Percentiles rank a stretch among this genome's conserved stretches.
phyloP scores from a whole-genome alignment of 306 rosid genomes.

The Vachellia collinsii region DNA sequence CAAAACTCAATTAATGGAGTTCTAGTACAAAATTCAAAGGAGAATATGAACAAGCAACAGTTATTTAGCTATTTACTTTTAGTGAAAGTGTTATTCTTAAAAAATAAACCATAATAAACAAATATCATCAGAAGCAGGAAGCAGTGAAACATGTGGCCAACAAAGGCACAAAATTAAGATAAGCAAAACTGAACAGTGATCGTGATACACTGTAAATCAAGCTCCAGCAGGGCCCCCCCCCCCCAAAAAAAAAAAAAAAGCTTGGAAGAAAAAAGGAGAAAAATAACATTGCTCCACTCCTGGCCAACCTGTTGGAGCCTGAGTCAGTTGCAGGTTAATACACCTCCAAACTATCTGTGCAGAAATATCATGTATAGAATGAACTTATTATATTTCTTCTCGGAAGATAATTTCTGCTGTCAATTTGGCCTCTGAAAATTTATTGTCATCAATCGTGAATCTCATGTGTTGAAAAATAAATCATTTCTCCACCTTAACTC shows the following conservation, averaged over 20 bases:
- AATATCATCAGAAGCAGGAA: background rate
- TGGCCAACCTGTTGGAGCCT: background rate
- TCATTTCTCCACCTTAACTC: background rate
- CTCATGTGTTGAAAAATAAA: background rate
- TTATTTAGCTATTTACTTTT: background rate
- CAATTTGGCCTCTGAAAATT: background rate
- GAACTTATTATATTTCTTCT: background rate
- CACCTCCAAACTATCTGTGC: background rate
- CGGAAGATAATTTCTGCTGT: background rate
- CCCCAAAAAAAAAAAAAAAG: too few relatives aligned
- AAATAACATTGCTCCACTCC: background rate
- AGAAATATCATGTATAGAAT: background rate
- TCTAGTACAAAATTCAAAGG: background rate
- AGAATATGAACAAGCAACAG: slow-evolving; percentile 23
- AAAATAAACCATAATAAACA: background rate
- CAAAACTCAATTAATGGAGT: background rate
- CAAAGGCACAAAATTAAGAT: background rate
- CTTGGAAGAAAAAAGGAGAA: background rate
- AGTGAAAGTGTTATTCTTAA: background rate
- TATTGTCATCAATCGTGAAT: background rate
- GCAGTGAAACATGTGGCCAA: background rate
- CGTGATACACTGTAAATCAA: background rate
- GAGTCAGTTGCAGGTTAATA: slow-evolving; percentile 3
- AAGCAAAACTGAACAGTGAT: background rate
- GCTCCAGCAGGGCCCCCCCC: background rate